phyloP scores from a whole-genome alignment of 176 grass and related monocot genomes.

The Carex parvula region DNA sequence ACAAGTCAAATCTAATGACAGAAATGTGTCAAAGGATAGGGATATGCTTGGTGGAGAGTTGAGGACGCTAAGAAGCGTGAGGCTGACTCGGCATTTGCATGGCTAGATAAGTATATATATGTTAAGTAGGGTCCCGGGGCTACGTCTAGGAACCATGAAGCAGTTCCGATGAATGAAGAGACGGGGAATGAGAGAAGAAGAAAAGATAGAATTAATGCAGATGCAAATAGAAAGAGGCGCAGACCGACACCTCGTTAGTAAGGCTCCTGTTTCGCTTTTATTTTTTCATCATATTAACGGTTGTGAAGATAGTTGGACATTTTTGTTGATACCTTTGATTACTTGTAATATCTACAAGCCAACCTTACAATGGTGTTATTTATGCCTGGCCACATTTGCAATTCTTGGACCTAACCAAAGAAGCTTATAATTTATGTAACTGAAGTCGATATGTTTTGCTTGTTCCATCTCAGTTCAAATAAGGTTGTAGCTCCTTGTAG shows the following conservation, averaged over 20 bases:
- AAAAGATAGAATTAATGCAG: background rate
- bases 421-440: too few relatives aligned
- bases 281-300: constrained; percentile 4
- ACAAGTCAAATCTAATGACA: too few relatives aligned
- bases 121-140: background rate
- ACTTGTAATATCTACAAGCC: background rate
- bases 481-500: too few relatives aligned
- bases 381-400: too few relatives aligned
- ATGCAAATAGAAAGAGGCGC: background rate
- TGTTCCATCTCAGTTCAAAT: too few relatives aligned
- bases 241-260: constrained; percentile 23
- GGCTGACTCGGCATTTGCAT: background rate
- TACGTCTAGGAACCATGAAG: background rate
- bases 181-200: background rate
- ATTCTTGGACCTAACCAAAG: too few relatives aligned
- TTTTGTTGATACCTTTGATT: background rate
- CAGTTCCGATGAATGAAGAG: background rate
- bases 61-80: background rate
- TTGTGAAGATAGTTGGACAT: background rate
- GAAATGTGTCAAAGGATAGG: background rate
- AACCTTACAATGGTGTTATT: background rate
- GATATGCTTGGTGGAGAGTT: background rate
- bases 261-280: background rate
- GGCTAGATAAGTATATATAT: constrained; percentile 12
- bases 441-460: too few relatives aligned